Percentiles rank a stretch among this genome's conserved stretches.
Conservation (phyloP, 495 filamentous ascomycete species). For the Evansstolkia leycettana region DNA sequence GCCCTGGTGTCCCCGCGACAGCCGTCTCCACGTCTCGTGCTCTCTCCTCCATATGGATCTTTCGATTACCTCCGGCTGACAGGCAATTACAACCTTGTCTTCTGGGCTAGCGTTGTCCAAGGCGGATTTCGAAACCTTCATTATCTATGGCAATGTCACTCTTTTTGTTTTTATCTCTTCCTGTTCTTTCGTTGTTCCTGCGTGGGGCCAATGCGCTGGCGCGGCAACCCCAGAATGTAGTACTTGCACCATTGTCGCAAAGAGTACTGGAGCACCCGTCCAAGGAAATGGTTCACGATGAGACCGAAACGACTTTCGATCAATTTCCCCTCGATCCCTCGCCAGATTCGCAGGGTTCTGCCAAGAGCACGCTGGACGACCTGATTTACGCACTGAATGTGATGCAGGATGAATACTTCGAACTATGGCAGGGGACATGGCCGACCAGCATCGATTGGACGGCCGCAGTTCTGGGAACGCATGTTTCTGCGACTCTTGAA, state of each 20-base stretch:
- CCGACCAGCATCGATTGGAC: slow-evolving; percentile 90
- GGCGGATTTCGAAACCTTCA: slow-evolving; percentile 2
- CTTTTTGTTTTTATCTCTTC: slow-evolving; percentile 6
- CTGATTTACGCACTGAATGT: slow-evolving; percentile 52
- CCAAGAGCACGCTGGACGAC: slow-evolving; percentile 19
- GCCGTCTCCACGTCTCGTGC: too few species aligned
- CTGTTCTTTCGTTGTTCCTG: slow-evolving; percentile 11
- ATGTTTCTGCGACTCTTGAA: slow-evolving; percentile 56
- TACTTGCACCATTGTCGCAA: slow-evolving; percentile 5
- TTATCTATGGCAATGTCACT: not conserved
- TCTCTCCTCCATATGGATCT: too few species aligned
- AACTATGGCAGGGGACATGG: slow-evolving; percentile 70
- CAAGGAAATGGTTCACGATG: not conserved
- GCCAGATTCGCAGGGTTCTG: slow-evolving; percentile 2
- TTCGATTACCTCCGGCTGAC: too few species aligned
- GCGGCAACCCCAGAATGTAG: slow-evolving; percentile 15
- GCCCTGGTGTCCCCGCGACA: too few species aligned
- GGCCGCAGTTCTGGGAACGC: slow-evolving; percentile 71
- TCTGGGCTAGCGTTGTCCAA: not conserved
- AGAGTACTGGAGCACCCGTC: too few species aligned
- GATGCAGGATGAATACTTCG: slow-evolving; percentile 71
- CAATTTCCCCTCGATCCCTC: slow-evolving; percentile 1
- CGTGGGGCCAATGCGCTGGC: slow-evolving; percentile 18
- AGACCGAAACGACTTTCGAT: not conserved
- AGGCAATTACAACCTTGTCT: too few species aligned